Evolutionary conservation across 208 protist genomes (phyloP).

Genomic region (Trypanosoma rangeli): DNA sequence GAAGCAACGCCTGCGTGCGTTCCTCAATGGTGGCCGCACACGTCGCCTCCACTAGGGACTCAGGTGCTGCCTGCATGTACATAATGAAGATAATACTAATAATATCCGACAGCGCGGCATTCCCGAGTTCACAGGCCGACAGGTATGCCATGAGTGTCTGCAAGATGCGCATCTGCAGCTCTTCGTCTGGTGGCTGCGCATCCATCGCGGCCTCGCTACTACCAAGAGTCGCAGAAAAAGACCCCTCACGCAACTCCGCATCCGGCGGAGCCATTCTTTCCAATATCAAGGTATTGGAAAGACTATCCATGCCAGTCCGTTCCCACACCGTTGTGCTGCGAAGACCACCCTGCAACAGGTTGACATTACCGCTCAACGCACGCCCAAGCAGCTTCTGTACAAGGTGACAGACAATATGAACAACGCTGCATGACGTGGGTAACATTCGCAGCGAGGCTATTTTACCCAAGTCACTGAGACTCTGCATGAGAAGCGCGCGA

Average conservation of each 20-base stretch:
- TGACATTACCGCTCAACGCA: background rate
- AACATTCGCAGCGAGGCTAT: constrained; percentile 66
- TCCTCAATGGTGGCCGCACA: constrained; percentile 68
- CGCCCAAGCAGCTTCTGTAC: constrained; percentile 33
- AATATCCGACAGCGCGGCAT: constrained; percentile 38
- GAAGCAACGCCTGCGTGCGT: constrained; percentile 38
- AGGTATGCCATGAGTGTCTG: constrained; percentile 55
- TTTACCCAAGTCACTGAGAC: constrained; percentile 63
- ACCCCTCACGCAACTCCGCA: constrained; percentile 2
- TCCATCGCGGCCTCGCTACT: background rate
- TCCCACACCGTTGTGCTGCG: background rate
- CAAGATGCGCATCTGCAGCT: constrained; percentile 54
- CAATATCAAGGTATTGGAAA: background rate
- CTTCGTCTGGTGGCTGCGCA: constrained; percentile 35
- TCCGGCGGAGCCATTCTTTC: background rate
- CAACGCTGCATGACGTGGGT: constrained; percentile 43
- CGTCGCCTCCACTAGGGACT: constrained; percentile 65
- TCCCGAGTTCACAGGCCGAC: constrained; percentile 50
- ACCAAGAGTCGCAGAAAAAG: background rate
- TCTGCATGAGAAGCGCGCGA: constrained; percentile 52
- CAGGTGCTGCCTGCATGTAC: constrained; percentile 38
- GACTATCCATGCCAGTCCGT: background rate
- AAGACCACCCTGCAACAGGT: background rate
- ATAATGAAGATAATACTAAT: constrained; percentile 61
- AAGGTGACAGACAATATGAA: constrained; percentile 48